Evolutionary conservation across 179 eudicot species (phyloP).

Genomic region (Sideroxylon spinosum): DNA sequence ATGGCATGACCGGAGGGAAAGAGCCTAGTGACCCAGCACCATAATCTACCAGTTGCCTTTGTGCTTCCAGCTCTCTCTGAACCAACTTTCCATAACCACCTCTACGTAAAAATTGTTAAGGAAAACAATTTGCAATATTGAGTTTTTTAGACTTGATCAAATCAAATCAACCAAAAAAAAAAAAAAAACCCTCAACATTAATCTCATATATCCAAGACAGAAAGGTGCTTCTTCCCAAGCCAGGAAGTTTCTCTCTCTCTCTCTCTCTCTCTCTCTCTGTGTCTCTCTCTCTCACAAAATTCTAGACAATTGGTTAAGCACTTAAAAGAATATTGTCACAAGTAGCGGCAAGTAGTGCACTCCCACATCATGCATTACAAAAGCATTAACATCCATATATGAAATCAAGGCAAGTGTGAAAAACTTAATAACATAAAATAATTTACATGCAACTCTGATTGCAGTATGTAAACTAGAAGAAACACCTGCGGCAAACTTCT

Average conservation of each 20-base stretch:
- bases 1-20: constrained; percentile 60
- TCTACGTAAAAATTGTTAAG: constrained; percentile 81
- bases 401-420: neutral
- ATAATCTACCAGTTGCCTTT: constrained; percentile 88
- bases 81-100: constrained; percentile 99
- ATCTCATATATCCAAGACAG: neutral
- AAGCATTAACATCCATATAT: constrained; percentile 12
- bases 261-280: too few relatives aligned
- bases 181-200: neutral
- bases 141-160: neutral
- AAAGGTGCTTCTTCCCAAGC: constrained; percentile 7
- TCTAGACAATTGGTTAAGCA: neutral
- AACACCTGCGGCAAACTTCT: neutral
- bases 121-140: constrained; percentile 21
- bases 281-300: too few relatives aligned
- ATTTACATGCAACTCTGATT: neutral
- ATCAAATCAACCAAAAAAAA: constrained; percentile 7
- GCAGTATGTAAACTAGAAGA: neutral
- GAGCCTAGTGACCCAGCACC: constrained; percentile 77
- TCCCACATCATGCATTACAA: neutral
- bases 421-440: neutral
- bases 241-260: neutral
- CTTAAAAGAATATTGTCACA: neutral
- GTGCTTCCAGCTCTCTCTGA: constrained; percentile 88
- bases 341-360: neutral